These are phyloP conservation scores for Moesziomyces aphidis DNA, from an alignment of 1,284 basidiomycete genomes.

Conservation along the genomic window DNA sequence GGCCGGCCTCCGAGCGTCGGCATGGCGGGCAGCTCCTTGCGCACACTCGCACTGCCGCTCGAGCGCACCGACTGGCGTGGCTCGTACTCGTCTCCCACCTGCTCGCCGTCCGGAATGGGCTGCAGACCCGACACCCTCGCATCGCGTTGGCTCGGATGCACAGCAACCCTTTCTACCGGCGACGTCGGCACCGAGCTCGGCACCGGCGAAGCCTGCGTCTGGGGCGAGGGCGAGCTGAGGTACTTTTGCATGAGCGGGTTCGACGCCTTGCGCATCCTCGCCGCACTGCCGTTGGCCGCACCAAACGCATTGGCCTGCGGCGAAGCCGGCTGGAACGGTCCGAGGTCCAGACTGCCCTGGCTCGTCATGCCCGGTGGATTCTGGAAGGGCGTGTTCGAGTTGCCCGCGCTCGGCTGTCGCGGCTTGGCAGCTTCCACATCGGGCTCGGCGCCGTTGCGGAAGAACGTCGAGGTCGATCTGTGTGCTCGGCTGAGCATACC, in stretches of 20 bases:
- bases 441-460: conserved; percentile 27
- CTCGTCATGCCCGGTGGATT: conserved; percentile 55
- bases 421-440: conserved; percentile 10
- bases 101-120: conserved; percentile 28
- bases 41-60: conserved; percentile 20
- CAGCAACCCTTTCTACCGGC: conserved; percentile 5
- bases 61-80: conserved; percentile 17
- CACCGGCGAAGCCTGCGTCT: conserved; percentile 30
- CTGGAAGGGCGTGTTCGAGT: conserved; percentile 38
- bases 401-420: conserved; percentile 13
- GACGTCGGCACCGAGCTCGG: conserved; percentile 2
- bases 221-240: conserved; percentile 39
- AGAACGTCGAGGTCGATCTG: conserved; percentile 47
- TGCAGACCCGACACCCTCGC: conserved; percentile 18
- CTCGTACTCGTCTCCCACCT: conserved; percentile 7
- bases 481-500: conserved; percentile 42
- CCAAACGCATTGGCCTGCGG: conserved; percentile 18
- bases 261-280: conserved; percentile 27
- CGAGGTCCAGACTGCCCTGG: conserved; percentile 57
- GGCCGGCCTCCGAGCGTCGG: conserved; percentile 18
- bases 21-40: conserved; percentile 43
- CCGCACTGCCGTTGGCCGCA: conserved; percentile 10
- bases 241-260: conserved; percentile 46
- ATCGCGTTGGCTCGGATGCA: conserved; percentile 10
- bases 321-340: conserved; percentile 56